Evolutionary conservation across 306 rosid genomes (phyloP).

Genomic region (Castanospermum australe): DNA sequence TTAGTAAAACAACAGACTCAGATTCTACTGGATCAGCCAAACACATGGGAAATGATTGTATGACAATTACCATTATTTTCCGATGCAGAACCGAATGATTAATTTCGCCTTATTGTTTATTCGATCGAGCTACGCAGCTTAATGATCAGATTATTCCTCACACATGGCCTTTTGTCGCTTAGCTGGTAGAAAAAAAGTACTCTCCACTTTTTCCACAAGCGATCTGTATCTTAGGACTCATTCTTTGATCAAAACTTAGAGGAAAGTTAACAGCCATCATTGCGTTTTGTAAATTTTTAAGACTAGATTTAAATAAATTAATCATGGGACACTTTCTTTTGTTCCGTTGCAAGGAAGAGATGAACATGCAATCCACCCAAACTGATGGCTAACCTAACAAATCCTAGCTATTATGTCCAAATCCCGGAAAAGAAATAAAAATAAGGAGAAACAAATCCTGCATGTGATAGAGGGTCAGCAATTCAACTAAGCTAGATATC

Average conservation of each 20-base stretch:
- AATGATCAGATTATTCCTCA: slow-evolving; percentile 16
- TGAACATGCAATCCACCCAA: slow-evolving; percentile 40
- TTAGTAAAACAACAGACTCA: not conserved
- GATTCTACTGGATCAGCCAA: not conserved
- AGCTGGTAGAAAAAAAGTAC: slow-evolving; percentile 36
- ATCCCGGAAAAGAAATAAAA: slow-evolving; percentile 16
- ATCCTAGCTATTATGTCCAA: slow-evolving; percentile 18
- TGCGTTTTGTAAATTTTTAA: not conserved
- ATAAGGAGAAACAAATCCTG: not conserved
- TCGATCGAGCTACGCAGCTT: slow-evolving; percentile 12
- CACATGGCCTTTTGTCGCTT: slow-evolving; percentile 26
- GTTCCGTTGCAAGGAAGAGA: not conserved
- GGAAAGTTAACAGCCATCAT: slow-evolving; percentile 18
- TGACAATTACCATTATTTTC: not conserved
- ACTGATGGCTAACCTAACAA: slow-evolving; percentile 28
- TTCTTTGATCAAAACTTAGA: slow-evolving; percentile 25
- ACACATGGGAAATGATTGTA: not conserved
- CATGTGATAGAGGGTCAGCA: slow-evolving; percentile 35
- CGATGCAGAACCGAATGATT: slow-evolving; percentile 18
- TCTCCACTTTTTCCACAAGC: slow-evolving; percentile 25
- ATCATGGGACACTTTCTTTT: slow-evolving; percentile 5
- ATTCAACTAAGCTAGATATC: slow-evolving; percentile 27
- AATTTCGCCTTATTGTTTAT: slow-evolving; percentile 4
- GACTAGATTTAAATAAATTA: not conserved
- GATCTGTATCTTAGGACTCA: slow-evolving; percentile 22